These are phyloP conservation scores for Sphagnum magellanicum DNA, from an alignment of 228 moss, liverwort and hornwort species.

Conservation along the genomic window DNA sequence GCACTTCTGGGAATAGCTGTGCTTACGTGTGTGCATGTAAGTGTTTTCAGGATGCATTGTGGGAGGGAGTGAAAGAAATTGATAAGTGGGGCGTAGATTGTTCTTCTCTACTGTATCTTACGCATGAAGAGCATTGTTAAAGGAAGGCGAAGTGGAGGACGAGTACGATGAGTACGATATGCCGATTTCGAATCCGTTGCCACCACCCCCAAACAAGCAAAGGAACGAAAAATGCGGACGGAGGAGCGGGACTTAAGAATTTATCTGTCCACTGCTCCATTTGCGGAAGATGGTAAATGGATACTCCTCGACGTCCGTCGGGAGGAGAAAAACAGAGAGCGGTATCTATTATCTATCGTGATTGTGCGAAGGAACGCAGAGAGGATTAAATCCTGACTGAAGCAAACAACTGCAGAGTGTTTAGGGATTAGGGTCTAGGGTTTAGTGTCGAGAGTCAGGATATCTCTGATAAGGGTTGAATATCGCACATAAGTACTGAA, in stretches of 20 bases:
- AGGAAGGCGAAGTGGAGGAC: constrained; percentile 62
- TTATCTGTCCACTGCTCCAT: constrained; percentile 89
- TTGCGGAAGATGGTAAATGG: constrained; percentile 98
- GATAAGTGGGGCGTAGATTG: too few species aligned
- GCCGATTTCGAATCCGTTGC: constrained; percentile 88
- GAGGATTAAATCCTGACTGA: constrained; percentile 97
- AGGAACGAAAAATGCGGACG: constrained; percentile 48
- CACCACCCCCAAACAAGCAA: constrained; percentile 65
- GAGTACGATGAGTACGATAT: constrained; percentile 82
- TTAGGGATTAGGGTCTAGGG: too few species aligned
- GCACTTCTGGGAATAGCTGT: too few species aligned
- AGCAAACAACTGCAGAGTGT: constrained; percentile 3
- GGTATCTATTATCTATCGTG: constrained; percentile 44
- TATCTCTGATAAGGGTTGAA: too few species aligned
- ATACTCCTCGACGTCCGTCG: constrained; percentile 74
- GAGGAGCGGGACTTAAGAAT: constrained; percentile 47
- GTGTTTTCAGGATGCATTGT: too few species aligned
- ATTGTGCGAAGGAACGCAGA: constrained; percentile 95
- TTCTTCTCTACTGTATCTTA: too few species aligned
- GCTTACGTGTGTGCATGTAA: too few species aligned
- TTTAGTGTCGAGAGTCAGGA: too few species aligned
- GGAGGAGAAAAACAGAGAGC: constrained; percentile 81
- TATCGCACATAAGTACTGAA: background rate
- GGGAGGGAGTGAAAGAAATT: too few species aligned
- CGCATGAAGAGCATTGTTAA: too few species aligned